These are phyloP conservation scores for Pigoraptor vietnamica DNA, from an alignment of 78 protist species.

Conservation along the genomic window DNA sequence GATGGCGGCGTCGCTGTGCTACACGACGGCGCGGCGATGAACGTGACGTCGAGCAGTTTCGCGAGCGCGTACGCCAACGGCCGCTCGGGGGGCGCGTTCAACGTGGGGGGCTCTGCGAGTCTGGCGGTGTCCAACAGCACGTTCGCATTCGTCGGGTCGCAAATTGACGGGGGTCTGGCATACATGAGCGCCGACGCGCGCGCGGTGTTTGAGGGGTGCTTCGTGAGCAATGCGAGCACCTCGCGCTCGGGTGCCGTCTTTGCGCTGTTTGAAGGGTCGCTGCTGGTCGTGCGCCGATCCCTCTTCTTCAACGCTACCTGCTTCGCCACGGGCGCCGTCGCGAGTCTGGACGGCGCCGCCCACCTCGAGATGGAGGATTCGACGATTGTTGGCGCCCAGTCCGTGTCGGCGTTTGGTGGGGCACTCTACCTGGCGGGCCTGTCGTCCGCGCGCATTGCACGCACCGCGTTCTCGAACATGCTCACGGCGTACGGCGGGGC, in stretches of 20 bases:
- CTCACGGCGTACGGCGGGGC: background rate
- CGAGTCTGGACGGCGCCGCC: background rate
- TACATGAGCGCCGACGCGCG: background rate
- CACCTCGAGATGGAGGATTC: background rate
- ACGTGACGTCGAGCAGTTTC: background rate
- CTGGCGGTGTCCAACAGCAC: background rate
- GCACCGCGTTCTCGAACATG: background rate
- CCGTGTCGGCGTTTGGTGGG: background rate
- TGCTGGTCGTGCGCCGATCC: background rate
- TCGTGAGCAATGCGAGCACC: background rate
- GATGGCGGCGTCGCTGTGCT: background rate
- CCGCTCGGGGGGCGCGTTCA: background rate
- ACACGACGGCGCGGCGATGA: background rate
- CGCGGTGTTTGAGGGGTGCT: background rate
- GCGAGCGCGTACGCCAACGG: background rate
- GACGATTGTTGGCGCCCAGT: background rate
- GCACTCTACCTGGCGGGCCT: background rate
- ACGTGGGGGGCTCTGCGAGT: background rate
- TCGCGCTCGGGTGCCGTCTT: background rate
- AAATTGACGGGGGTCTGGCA: background rate
- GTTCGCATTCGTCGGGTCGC: background rate
- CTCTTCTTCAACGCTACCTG: background rate
- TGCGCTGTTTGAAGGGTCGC: background rate
- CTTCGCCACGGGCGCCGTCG: background rate
- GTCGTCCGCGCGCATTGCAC: background rate